Evolutionary conservation across 257 asterid genomes (phyloP), one percentile per base, ranked within the genome.

Genomic region (Gardenia jasminoides): DNA sequence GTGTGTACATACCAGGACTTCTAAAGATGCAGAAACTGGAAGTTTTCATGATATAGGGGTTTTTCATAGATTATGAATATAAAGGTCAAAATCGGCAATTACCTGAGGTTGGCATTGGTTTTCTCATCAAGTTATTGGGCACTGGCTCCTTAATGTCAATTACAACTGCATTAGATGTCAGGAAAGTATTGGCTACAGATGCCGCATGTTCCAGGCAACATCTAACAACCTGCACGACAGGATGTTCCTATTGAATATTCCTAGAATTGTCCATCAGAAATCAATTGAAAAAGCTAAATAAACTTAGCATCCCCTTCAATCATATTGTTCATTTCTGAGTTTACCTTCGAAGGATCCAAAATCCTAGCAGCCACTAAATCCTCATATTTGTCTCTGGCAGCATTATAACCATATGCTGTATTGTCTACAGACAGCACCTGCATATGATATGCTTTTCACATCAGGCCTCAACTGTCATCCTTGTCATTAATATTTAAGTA

Each of bases 161-260:
- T 30, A 93, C 86, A 56, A 93, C 94, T 1, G 98, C 98, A 87
- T 88, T 91, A 7, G 96, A 91, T 74, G 89, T 90, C 87, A 92
- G 80, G 80, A 93, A 92, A 2, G 90, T 86, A 85, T 82, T 89
- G 44, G 93, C 96, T 24, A 93, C 94, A 15, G 97, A 91, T 19
- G 92, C 90, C 62, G 97, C 90, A 70, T 93, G 93, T 80, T 92
- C 97, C 82, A 92, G 86, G 87, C 97, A 93, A 85, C 98, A 93
- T 80, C 98, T 83, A 9, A 93, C 93, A 26, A 93, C 97, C 96
- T 93, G 88, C 22, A 80, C 71, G 4, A 43, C 3, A 67, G 36
- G 24, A 65, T 33, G 9, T 5, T 50, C 64, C 28, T 46, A 4
- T 12, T 72, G 54, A 44, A 61, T 66, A 52, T n/a, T 59, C 33